These are phyloP conservation scores for Cytidiella melzeri DNA, from an alignment of 768 basidiomycete genomes.

Conservation along the genomic window DNA sequence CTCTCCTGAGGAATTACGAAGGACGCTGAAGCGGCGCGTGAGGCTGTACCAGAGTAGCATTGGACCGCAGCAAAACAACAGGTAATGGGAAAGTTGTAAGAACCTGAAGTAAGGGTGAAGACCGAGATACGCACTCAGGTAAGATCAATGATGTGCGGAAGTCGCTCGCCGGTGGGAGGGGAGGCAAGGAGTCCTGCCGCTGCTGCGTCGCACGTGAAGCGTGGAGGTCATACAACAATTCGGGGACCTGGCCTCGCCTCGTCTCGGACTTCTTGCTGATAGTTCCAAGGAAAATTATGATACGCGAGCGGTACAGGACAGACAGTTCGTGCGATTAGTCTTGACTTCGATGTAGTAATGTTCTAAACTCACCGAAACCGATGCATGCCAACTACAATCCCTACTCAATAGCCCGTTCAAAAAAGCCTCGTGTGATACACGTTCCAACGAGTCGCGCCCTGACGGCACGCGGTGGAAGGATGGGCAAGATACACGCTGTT, in stretches of 20 bases:
- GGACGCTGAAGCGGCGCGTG: slow-evolving; percentile 74
- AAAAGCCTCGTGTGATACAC: slow-evolving; percentile 61
- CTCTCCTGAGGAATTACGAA: slow-evolving; percentile 62
- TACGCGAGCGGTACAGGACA: slow-evolving; percentile 12
- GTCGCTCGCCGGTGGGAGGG: slow-evolving; percentile 63
- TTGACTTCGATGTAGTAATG: slow-evolving; percentile 7
- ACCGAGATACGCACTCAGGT: slow-evolving; percentile 58
- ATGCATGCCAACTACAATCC: slow-evolving; percentile 44
- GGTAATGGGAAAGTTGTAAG: slow-evolving; percentile 12
- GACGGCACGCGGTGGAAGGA: slow-evolving; percentile 3
- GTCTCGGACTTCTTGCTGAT: slow-evolving; percentile 76
- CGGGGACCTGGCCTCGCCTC: slow-evolving; percentile 41
- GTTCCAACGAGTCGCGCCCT: slow-evolving; percentile 37
- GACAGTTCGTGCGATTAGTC: slow-evolving; percentile 8
- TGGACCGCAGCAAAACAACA: slow-evolving; percentile 14
- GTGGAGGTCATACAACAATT: slow-evolving; percentile 18
- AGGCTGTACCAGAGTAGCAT: slow-evolving; percentile 44
- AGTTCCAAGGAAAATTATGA: slow-evolving; percentile 16
- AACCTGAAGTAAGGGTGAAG: slow-evolving; percentile 15
- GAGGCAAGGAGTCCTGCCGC: slow-evolving; percentile 35
- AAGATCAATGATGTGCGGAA: slow-evolving; percentile 85
- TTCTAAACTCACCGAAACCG: slow-evolving; percentile 67
- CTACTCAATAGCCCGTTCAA: slow-evolving; percentile 15
- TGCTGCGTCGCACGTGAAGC: slow-evolving; percentile 10
- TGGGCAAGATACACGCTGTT: slow-evolving; percentile 1